Percentiles rank a stretch among this genome's conserved stretches.
phyloP scores from a whole-genome alignment of 2,329 filamentous ascomycete genomes.

The Cadophora luteo-olivacea region DNA sequence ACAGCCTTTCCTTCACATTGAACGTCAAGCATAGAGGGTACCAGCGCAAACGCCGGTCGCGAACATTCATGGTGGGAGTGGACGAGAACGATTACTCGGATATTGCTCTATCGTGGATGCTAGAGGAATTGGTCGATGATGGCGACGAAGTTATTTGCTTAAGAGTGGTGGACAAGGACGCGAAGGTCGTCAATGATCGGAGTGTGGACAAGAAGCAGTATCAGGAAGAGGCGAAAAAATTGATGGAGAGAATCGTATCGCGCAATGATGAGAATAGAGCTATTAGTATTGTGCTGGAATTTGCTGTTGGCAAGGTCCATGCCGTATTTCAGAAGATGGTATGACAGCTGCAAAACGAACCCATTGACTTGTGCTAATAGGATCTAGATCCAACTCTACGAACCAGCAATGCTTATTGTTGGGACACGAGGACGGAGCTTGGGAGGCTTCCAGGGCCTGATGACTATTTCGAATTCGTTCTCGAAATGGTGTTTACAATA shows the following conservation, averaged over 20 bases:
- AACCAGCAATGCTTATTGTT: conserved; percentile 75
- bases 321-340: conserved; percentile 78
- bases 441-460: conserved; percentile 72
- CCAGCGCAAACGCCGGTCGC: conserved; percentile 68
- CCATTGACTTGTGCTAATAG: background rate
- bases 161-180: conserved; percentile 74
- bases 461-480: conserved; percentile 66
- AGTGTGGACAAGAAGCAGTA: conserved; percentile 67
- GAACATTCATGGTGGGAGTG: conserved; percentile 75
- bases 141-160: conserved; percentile 78
- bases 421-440: conserved; percentile 73
- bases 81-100: conserved; percentile 79
- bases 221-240: conserved; percentile 66
- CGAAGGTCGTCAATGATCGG: conserved; percentile 65
- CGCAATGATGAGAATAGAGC: conserved; percentile 76
- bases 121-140: conserved; percentile 79
- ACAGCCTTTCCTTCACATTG: conserved; percentile 68
- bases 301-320: conserved; percentile 74
- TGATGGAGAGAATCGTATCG: conserved; percentile 69
- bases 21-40: conserved; percentile 77
- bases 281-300: conserved; percentile 74
- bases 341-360: conserved; percentile 38
- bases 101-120: conserved; percentile 75
- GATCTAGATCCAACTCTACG: conserved; percentile 71
- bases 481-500: conserved; percentile 79